Evolutionary conservation across 345 rosid genomes (phyloP).

Genomic region (Citrus maxima): DNA sequence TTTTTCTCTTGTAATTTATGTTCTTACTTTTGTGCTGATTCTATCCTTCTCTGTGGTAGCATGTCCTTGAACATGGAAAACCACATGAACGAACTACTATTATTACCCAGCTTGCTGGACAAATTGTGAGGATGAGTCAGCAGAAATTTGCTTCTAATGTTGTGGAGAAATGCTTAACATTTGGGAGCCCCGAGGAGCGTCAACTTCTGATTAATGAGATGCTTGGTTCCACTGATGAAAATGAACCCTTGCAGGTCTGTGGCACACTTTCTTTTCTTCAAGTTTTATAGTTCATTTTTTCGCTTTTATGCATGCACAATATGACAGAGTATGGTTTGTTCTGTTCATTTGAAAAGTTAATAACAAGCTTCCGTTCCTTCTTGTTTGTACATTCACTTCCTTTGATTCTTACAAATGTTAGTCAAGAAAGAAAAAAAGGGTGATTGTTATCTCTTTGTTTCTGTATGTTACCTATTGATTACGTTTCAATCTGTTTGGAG

Average conservation of each 20-base stretch:
- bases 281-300: background rate
- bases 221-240: slow-evolving; percentile 91
- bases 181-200: slow-evolving; percentile 83
- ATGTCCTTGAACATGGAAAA: slow-evolving; percentile 86
- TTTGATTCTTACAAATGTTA: background rate
- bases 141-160: slow-evolving; percentile 98
- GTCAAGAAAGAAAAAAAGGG: background rate
- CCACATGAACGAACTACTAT: slow-evolving; percentile 74
- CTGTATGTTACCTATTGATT: background rate
- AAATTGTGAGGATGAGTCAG: slow-evolving; percentile 94
- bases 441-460: background rate
- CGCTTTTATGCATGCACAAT: background rate
- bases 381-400: background rate
- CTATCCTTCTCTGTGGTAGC: slow-evolving; percentile 42
- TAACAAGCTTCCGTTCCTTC: background rate
- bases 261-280: slow-evolving; percentile 4
- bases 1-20: background rate
- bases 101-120: slow-evolving; percentile 80
- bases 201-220: slow-evolving; percentile 82
- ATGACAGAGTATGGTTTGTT: background rate
- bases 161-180: slow-evolving; percentile 87
- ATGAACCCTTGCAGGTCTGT: slow-evolving; percentile 93
- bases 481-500: background rate
- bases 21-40: slow-evolving; percentile 5
- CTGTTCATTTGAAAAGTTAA: background rate